Percentiles rank a stretch among this genome's conserved stretches.
Evolutionary conservation across 2,329 filamentous ascomycete genomes (phyloP).

Genomic region (Pestalotiopsis sp.): DNA sequence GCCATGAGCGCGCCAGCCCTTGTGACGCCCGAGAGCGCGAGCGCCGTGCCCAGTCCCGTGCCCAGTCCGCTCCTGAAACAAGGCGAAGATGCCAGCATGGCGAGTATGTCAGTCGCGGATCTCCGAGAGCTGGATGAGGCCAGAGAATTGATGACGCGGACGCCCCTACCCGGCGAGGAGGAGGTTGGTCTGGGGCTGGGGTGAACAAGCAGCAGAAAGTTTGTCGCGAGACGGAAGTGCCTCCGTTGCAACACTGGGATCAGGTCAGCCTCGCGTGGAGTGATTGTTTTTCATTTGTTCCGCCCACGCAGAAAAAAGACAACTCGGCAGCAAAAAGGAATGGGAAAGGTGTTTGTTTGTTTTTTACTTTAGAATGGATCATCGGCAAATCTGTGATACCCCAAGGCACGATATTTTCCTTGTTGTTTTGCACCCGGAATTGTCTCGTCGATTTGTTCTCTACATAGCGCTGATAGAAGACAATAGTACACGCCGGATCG

Average conservation of each 20-base stretch:
- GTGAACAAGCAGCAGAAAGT: constrained; percentile 5
- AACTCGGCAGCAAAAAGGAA: not conserved
- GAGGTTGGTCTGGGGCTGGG: constrained; percentile 26
- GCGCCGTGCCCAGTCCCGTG: constrained; percentile 25
- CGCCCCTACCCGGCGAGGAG: constrained; percentile 24
- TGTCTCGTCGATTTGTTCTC: not conserved
- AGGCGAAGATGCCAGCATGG: constrained; percentile 20
- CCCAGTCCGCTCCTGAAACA: constrained; percentile 16
- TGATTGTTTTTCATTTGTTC: not conserved
- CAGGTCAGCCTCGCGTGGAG: not conserved
- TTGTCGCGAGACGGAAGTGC: not conserved
- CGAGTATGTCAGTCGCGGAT: constrained; percentile 22
- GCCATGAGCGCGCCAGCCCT: constrained; percentile 27
- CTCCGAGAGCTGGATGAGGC: constrained; percentile 12
- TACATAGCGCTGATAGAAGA: not conserved
- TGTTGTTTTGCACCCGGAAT: not conserved
- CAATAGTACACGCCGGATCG: not conserved
- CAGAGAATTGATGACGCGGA: constrained; percentile 11
- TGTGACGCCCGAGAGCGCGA: constrained; percentile 27
- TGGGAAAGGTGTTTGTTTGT: not conserved
- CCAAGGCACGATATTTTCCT: not conserved
- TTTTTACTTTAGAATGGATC: constrained; percentile 3
- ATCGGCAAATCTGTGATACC: constrained; percentile 2
- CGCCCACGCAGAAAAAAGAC: not conserved
- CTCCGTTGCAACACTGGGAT: not conserved